A percentile compares a stretch with the other conserved stretches of the same genome.
Conservation (phyloP, 164 flowering plant species). For the Aristolochia californica region DNA sequence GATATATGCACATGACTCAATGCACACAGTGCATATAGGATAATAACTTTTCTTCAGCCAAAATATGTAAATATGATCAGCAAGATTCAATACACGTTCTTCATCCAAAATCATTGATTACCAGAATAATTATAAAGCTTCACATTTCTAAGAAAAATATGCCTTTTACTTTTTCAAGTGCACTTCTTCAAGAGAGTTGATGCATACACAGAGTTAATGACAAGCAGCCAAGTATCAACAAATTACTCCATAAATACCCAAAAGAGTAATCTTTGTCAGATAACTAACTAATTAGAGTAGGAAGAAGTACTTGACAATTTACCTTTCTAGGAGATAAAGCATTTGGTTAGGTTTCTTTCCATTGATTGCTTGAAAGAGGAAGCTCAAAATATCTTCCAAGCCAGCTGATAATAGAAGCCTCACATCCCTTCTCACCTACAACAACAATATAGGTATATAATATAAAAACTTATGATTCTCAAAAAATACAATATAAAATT, state of each 20-base stretch:
- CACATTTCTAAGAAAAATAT: too few species aligned
- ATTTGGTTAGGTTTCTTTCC: constrained; percentile 50
- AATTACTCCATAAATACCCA: not conserved
- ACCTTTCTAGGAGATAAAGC: constrained; percentile 64
- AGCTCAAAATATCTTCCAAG: constrained; percentile 41
- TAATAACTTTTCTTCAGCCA: too few species aligned
- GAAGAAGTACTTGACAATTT: not conserved
- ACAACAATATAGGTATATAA: not conserved
- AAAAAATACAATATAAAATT: not conserved
- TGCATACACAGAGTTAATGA: too few species aligned
- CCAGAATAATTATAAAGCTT: too few species aligned
- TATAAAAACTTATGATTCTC: not conserved
- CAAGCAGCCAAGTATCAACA: not conserved
- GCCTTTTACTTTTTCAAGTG: too few species aligned
- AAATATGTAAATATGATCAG: too few species aligned
- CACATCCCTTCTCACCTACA: constrained; percentile 74
- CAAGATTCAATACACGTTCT: too few species aligned
- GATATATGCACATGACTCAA: too few species aligned
- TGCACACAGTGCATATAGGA: too few species aligned
- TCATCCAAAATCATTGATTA: too few species aligned
- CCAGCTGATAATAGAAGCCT: constrained; percentile 49
- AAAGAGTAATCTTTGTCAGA: not conserved
- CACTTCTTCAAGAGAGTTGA: too few species aligned
- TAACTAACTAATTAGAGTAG: not conserved
- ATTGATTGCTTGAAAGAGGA: constrained; percentile 41